Evolutionary conservation across 164 flowering plant species (phyloP), one percentile per base, ranked within the genome.

Genomic region (Euptelea pleiosperma): DNA sequence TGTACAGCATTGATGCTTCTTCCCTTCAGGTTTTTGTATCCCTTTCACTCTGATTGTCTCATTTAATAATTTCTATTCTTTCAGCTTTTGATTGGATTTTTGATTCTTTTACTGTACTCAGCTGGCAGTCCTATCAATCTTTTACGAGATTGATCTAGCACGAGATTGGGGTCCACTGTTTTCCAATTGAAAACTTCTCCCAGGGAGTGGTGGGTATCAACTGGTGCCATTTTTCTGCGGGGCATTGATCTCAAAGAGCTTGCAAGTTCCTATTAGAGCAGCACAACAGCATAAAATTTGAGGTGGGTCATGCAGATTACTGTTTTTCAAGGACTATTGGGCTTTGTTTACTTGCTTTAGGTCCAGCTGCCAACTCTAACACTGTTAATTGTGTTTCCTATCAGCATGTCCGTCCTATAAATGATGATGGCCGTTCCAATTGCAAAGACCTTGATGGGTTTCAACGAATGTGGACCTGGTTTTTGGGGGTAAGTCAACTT

Each of bases 141-240:
- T 57, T 87, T 95, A 22, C 77, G n/a, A 77, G 62, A 63, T 92
- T 48, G 3, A 18, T 82, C 48, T 78, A 95, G 8, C 98, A 96
- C 18, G 96, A 87, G 77, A 74, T 89, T 37, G 93, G 84, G 26
- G 81, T 92, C 53, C 93, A 89, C 67, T 95, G 98, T 36, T 52
- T 68, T 31, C 91, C 96, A n/a, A 37, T 72, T n/a, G 88, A 86
- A 26, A 88, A 86, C 63, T 86, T 83, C 77, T 86, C 96, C 22
- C 92, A 35, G 85, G 79, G 30, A 79, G 85, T 70, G 91, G 92
- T 24, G n/a, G 94, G 91, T 65, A 95, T 91, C 68, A 91, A 89
- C 72, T 72, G 89, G 53, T 73, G 83, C 67, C 81, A 82, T 35
- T 74, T 84, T 19, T 86, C 92, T 37, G 85, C 77, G n/a, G 31